Percentiles rank a stretch among this genome's conserved stretches.
These are phyloP conservation scores for Hyaloperonospora brassicae DNA, from an alignment of 352 stramenopile genomes.

Conservation along the genomic window DNA sequence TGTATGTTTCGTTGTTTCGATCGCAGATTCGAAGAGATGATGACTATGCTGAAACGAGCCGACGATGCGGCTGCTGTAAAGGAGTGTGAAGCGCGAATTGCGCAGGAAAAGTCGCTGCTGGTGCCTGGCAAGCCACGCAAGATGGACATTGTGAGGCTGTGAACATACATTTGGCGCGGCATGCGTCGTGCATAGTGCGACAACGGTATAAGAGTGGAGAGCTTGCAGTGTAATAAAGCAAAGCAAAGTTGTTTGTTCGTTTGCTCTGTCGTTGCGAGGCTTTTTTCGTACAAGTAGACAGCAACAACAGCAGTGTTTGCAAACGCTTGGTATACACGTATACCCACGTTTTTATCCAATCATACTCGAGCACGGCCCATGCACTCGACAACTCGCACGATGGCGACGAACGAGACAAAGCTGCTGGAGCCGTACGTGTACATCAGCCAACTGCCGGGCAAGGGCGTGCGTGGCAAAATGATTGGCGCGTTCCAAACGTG, in stretches of 20 bases:
- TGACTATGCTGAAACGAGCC: conserved; percentile 21
- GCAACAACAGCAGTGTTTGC: no score
- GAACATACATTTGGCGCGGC: neutral
- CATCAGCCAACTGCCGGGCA: conserved; percentile 77
- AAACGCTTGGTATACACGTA: no score
- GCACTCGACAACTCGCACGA: conserved; percentile 1
- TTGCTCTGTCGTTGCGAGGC: no score
- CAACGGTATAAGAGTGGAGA: no score
- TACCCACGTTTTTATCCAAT: no score
- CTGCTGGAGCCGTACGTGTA: conserved; percentile 86
- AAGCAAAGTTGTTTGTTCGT: no score
- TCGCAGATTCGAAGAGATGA: conserved; percentile 27
- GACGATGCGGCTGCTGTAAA: conserved; percentile 19
- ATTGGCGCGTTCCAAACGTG: conserved; percentile 87
- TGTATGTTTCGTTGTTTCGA: no score
- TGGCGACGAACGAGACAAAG: conserved; percentile 39
- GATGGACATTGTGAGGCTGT: conserved; percentile 39
- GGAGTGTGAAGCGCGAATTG: conserved; percentile 17
- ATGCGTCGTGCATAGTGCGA: no score
- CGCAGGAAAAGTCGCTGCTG: conserved; percentile 18
- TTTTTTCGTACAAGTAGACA: no score
- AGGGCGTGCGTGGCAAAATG: conserved; percentile 84
- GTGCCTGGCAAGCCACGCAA: conserved; percentile 21
- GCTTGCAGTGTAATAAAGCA: no score
- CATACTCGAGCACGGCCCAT: no score